A percentile compares a stretch with the other conserved stretches of the same genome.
Evolutionary conservation across 2,329 filamentous ascomycete species (phyloP).

Genomic region (Colletotrichum chrysophilum): DNA sequence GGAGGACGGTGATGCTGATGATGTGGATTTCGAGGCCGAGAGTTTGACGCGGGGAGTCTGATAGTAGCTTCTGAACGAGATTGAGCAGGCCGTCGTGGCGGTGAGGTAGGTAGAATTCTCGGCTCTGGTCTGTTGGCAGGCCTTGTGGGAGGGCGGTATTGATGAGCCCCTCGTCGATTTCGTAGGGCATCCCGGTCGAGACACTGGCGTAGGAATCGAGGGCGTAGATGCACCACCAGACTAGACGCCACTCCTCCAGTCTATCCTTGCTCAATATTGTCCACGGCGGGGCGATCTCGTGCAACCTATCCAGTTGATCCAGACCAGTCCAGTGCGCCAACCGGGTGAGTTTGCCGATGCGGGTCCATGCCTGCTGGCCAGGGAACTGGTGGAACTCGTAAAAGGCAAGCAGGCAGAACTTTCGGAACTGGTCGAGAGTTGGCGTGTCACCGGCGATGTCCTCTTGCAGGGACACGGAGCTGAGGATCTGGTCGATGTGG

Average conservation of each 20-base stretch:
- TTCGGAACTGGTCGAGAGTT: slow-evolving; percentile 19
- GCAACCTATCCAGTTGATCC: background rate
- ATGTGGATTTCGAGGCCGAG: background rate
- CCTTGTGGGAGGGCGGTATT: background rate
- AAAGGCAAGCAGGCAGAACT: slow-evolving; percentile 13
- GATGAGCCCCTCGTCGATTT: background rate
- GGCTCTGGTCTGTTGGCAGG: background rate
- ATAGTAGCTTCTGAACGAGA: background rate
- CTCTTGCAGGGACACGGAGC: background rate
- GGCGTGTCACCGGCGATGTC: background rate
- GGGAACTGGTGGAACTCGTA: slow-evolving; percentile 24
- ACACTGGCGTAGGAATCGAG: slow-evolving; percentile 24
- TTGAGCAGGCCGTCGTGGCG: background rate
- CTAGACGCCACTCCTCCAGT: slow-evolving; percentile 20
- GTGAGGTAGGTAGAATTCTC: background rate
- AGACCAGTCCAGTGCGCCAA: background rate
- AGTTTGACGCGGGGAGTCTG: background rate
- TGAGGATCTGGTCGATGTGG: background rate
- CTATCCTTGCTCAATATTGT: background rate
- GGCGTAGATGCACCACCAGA: slow-evolving; percentile 24
- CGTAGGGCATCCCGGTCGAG: slow-evolving; percentile 15
- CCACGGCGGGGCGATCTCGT: background rate
- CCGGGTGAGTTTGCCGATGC: slow-evolving; percentile 11
- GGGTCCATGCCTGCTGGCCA: slow-evolving; percentile 23
- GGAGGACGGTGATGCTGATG: background rate